Percentiles rank a stretch among this genome's conserved stretches.
Evolutionary conservation across 2,329 filamentous ascomycete genomes (phyloP).

Genomic region (Beauveria rudraprayagi): DNA sequence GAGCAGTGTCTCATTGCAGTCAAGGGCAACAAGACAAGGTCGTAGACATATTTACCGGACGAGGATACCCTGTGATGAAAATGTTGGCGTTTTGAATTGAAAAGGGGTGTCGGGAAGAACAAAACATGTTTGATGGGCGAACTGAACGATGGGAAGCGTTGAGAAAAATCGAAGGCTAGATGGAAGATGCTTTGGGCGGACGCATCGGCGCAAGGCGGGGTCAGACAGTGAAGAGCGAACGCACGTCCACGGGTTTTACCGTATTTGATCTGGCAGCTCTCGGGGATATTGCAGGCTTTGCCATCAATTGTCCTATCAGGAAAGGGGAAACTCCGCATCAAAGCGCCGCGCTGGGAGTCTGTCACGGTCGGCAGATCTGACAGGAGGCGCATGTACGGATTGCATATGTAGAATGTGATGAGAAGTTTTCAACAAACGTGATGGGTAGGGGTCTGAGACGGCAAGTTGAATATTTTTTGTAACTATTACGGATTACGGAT

Average conservation of each 20-base stretch:
- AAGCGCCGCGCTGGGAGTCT: background rate
- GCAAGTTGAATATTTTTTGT: background rate
- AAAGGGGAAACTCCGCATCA: background rate
- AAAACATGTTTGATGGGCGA: background rate
- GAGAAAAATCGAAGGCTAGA: background rate
- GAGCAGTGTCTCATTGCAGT: background rate
- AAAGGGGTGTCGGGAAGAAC: background rate
- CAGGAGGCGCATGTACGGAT: background rate
- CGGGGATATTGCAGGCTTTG: background rate
- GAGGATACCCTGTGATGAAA: background rate
- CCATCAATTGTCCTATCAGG: no score
- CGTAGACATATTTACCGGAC: background rate
- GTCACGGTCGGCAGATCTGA: background rate
- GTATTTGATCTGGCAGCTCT: background rate
- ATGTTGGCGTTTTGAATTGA: background rate
- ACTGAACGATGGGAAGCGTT: background rate
- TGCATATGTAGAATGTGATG: background rate
- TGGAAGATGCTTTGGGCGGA: background rate
- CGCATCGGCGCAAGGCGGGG: background rate
- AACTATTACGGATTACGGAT: no score
- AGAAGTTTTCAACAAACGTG: background rate
- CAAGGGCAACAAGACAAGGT: background rate
- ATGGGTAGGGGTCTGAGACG: background rate
- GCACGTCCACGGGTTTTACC: background rate
- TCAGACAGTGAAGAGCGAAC: background rate